Percentiles rank a stretch among this genome's conserved stretches.
phyloP scores from a whole-genome alignment of 2,329 filamentous ascomycete species.

The Aureobasidium sp. region DNA sequence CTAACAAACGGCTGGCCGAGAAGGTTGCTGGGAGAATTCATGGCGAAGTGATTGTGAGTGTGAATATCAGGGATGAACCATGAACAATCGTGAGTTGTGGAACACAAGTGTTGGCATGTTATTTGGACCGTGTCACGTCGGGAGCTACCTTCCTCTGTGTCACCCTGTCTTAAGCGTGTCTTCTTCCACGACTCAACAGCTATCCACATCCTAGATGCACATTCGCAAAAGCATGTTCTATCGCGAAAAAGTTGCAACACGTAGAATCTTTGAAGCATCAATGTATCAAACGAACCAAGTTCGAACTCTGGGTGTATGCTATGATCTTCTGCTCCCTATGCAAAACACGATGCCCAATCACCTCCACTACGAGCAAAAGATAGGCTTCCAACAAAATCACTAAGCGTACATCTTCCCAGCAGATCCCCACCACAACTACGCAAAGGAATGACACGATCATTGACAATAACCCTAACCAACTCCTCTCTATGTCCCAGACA shows the following conservation, averaged over 20 bases:
- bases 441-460: slow-evolving; percentile 82
- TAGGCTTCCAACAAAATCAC: slow-evolving; percentile 77
- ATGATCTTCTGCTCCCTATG: background rate
- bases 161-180: background rate
- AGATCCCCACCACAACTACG: slow-evolving; percentile 74
- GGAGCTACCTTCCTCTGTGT: background rate
- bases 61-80: background rate
- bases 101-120: background rate
- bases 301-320: too few relatives aligned
- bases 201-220: background rate
- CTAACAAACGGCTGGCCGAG: background rate
- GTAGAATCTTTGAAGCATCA: too few relatives aligned
- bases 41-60: background rate
- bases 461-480: slow-evolving; percentile 81
- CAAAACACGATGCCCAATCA: slow-evolving; percentile 73
- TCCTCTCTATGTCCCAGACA: slow-evolving; percentile 71
- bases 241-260: too few relatives aligned
- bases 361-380: slow-evolving; percentile 78
- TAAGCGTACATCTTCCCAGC: slow-evolving; percentile 75
- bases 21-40: background rate
- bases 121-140: background rate
- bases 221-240: too few relatives aligned
- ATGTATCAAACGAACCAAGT: too few relatives aligned
- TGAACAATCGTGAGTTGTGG: background rate
- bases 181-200: background rate